Conservation (phyloP, 805 yeast species). For the Ogataea nonfermentans region DNA sequence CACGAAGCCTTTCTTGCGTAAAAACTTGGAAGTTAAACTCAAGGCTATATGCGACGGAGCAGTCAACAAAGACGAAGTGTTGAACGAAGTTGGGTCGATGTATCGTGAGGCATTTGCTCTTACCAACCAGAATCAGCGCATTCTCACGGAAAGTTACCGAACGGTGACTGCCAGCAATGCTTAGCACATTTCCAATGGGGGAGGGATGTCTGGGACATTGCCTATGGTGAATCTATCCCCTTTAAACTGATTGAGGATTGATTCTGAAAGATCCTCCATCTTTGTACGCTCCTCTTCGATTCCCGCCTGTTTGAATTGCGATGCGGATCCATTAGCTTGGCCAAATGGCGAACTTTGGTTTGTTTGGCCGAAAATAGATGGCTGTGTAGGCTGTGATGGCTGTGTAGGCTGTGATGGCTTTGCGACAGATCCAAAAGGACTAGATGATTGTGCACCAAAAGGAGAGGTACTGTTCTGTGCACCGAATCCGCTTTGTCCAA, state of each 20-base stretch:
- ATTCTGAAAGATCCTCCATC: conserved; percentile 42
- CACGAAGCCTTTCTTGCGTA: conserved; percentile 85
- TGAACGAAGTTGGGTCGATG: conserved; percentile 50
- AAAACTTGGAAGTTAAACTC: conserved; percentile 67
- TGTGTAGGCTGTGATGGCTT: conserved; percentile 12
- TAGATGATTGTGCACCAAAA: conserved; percentile 16
- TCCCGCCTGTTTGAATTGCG: conserved; percentile 22
- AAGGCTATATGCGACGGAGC: conserved; percentile 67
- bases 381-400: conserved; percentile 18
- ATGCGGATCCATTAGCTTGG: not conserved
- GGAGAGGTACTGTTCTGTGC: conserved; percentile 7
- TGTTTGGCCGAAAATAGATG: conserved; percentile 7
- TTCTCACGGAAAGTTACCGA: conserved; percentile 37
- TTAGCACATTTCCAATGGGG: conserved; percentile 51
- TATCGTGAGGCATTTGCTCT: conserved; percentile 61
- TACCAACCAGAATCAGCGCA: conserved; percentile 41
- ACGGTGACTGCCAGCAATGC: conserved; percentile 16
- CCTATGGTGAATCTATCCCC: conserved; percentile 53
- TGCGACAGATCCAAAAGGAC: conserved; percentile 14
- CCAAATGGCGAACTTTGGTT: conserved; percentile 2
- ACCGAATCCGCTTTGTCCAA: conserved; percentile 3
- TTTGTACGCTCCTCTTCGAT: conserved; percentile 25
- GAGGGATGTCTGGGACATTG: conserved; percentile 67
- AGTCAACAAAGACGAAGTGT: conserved; percentile 50
- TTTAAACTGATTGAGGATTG: conserved; percentile 46